These are phyloP conservation scores for Rutstroemia sp. DNA, from an alignment of 2,329 filamentous ascomycete genomes.

Conservation along the genomic window DNA sequence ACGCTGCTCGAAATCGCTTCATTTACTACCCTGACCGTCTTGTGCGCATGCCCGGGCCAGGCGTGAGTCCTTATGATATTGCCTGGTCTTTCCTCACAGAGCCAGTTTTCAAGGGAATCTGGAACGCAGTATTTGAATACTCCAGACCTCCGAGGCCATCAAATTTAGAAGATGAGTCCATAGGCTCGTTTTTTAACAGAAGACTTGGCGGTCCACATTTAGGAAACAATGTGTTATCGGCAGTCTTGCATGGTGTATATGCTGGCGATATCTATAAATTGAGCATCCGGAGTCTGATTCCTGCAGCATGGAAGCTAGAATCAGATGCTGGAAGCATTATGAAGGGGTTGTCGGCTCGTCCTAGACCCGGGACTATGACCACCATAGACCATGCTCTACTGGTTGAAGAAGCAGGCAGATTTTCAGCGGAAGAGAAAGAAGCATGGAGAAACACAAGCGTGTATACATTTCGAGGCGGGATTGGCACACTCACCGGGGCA, in stretches of 20 bases:
- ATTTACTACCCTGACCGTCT: conserved; percentile 85
- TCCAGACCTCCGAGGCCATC: conserved; percentile 28
- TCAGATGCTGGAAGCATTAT: conserved; percentile 12
- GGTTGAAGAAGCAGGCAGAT: neutral
- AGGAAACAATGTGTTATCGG: conserved; percentile 69
- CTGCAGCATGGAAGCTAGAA: conserved; percentile 21
- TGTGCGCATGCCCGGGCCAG: conserved; percentile 50
- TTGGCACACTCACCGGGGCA: conserved; percentile 51
- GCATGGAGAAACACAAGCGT: conserved; percentile 25
- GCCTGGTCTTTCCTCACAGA: conserved; percentile 38
- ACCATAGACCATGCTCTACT: conserved; percentile 1
- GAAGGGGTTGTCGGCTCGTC: neutral
- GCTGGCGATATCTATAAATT: conserved; percentile 80
- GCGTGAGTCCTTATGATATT: conserved; percentile 28
- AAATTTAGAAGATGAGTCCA: conserved; percentile 55
- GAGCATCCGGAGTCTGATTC: conserved; percentile 56
- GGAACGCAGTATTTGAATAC: conserved; percentile 24
- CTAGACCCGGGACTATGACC: neutral
- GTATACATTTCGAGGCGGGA: conserved; percentile 49
- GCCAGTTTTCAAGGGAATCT: conserved; percentile 45
- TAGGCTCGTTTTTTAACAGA: conserved; percentile 58
- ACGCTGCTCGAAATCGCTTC: conserved; percentile 59
- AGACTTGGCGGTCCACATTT: conserved; percentile 44
- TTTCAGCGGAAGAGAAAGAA: neutral
- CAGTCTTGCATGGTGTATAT: conserved; percentile 79